These are phyloP conservation scores for Trichoderma harzianum DNA, from an alignment of 2,329 filamentous ascomycete genomes.

Conservation along the genomic window DNA sequence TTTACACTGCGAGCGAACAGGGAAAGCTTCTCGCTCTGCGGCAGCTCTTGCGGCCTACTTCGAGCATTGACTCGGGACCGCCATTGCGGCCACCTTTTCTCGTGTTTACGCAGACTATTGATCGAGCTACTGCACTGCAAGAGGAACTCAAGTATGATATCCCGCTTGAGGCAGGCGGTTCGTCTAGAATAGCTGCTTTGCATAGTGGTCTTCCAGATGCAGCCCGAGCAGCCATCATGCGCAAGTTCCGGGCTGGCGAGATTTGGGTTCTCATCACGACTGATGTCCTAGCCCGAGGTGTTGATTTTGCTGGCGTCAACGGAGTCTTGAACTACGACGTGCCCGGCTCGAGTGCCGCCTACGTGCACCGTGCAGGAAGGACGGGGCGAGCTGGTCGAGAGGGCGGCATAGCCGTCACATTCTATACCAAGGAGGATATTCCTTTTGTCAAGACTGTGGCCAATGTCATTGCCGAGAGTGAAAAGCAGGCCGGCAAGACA, in stretches of 20 bases:
- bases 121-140: constrained; percentile 81
- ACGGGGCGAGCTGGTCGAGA: constrained; percentile 85
- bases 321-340: constrained; percentile 98
- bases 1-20: constrained; percentile 87
- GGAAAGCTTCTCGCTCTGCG: constrained; percentile 90
- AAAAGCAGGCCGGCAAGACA: constrained; percentile 62
- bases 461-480: constrained; percentile 82
- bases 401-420: constrained; percentile 85
- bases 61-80: constrained; percentile 52
- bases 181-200: constrained; percentile 79
- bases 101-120: constrained; percentile 94
- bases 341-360: constrained; percentile 82
- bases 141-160: constrained; percentile 94
- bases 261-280: constrained; percentile 97
- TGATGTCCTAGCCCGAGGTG: constrained; percentile 83
- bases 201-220: constrained; percentile 81
- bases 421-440: constrained; percentile 94
- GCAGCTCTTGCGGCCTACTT: constrained; percentile 77
- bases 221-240: constrained; percentile 76
- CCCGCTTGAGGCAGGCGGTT: constrained; percentile 79
- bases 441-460: constrained; percentile 85
- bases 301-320: constrained; percentile 93
- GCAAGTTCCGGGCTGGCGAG: constrained; percentile 83
- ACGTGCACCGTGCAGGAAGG: constrained; percentile 89
- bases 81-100: constrained; percentile 82